phyloP scores from a whole-genome alignment of 2,329 filamentous ascomycete genomes.

The Paecilomyces sp. region DNA sequence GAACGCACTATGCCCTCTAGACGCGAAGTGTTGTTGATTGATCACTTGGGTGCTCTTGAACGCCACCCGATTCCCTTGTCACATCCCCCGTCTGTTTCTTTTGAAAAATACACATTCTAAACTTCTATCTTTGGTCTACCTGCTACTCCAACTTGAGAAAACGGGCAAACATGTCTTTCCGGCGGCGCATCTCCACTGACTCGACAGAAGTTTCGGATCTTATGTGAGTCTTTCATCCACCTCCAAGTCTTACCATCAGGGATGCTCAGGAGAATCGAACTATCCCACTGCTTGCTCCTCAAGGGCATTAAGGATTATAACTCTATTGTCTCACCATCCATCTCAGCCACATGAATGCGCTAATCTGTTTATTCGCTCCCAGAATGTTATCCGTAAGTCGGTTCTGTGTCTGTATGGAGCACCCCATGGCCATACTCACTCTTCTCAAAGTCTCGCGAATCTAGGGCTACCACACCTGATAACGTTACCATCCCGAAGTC shows the following conservation, averaged over 20 bases:
- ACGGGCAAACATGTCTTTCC: not conserved
- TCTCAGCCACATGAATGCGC: not conserved
- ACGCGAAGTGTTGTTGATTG: not conserved
- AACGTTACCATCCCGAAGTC: conserved; percentile 51
- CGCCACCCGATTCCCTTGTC: not conserved
- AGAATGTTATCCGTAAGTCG: not conserved
- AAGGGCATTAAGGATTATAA: not conserved
- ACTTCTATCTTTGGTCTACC: not conserved
- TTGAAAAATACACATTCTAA: not conserved
- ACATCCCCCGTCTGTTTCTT: not conserved
- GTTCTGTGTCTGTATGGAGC: not conserved
- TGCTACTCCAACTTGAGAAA: not conserved
- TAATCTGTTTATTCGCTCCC: not conserved
- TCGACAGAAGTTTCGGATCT: not conserved
- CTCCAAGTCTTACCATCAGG: not conserved
- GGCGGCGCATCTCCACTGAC: not conserved
- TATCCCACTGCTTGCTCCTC: not conserved
- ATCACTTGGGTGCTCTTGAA: not conserved
- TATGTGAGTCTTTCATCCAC: not conserved
- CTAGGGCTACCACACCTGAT: conserved; percentile 10
- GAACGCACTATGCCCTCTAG: not conserved
- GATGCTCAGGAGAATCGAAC: not conserved
- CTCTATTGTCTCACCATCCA: not conserved
- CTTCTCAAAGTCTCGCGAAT: not conserved
- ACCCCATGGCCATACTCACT: not conserved